Conservation (phyloP, 768 basidiomycete genomes). For the Lactarius akahatsu region DNA sequence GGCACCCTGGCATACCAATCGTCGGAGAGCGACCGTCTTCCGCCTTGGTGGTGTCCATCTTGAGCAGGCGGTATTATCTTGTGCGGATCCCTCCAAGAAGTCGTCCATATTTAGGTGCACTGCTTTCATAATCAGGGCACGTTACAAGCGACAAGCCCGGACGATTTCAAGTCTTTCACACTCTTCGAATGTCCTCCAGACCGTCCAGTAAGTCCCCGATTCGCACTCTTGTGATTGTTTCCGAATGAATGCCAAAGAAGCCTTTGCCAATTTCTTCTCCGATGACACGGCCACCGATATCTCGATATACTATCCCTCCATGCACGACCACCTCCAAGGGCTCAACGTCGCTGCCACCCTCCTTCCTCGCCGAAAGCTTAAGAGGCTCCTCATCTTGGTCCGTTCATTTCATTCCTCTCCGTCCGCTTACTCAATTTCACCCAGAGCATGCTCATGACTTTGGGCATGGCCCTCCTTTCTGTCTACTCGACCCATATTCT, state of each 20-base stretch:
- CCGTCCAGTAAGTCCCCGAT: not conserved
- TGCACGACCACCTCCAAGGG: conserved; percentile 19
- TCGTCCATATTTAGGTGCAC: not conserved
- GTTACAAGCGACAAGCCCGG: conserved; percentile 17
- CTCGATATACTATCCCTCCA: conserved; percentile 21
- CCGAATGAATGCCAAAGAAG: not conserved
- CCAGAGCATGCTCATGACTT: conserved; percentile 25
- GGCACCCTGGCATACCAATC: conserved; percentile 2
- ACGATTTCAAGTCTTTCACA: conserved; percentile 1
- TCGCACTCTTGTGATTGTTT: not conserved
- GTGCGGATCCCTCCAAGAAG: conserved; percentile 15
- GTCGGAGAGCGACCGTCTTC: not conserved
- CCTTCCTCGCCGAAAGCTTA: conserved; percentile 23
- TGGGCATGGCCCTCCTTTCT: conserved; percentile 24
- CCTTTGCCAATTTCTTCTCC: conserved; percentile 19
- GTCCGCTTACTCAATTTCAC: not conserved
- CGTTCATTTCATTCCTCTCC: conserved; percentile 1
- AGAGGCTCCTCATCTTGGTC: conserved; percentile 20
- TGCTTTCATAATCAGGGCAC: conserved; percentile 4
- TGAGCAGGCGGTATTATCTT: not conserved
- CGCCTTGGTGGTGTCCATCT: not conserved
- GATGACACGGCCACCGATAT: conserved; percentile 23
- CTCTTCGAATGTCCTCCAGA: not conserved
- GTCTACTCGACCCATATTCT: conserved; percentile 24
- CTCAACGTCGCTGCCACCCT: conserved; percentile 6